Evolutionary conservation across 441 rosid species (phyloP), one percentile per base, ranked within the genome.

Genomic region (Gossypium lobatum): DNA sequence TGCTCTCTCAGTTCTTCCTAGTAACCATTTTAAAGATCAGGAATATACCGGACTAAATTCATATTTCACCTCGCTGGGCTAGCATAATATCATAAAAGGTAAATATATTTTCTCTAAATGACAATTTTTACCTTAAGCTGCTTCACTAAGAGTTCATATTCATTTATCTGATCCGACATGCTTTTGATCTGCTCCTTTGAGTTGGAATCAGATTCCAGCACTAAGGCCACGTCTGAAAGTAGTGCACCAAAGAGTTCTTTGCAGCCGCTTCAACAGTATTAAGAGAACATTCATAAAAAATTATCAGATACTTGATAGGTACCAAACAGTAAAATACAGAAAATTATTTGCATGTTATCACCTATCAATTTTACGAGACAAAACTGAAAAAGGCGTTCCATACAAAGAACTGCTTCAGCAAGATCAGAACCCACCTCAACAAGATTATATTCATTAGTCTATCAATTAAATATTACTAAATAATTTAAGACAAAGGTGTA

Each of bases 1-100:
- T 91, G 93, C 73, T 83, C 84, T 78, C 83, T 87, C 80, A 93
- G 46, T 67, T 90, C 96, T 52, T 87, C 89, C 98, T 91, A 79
- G 64, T 52, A 75, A 79, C 34, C 77, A 74, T 64, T 63, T 64
- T 72, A 66, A 73, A 34, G 59, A 61, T 74, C 26, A 14, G 21
- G 67, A 53, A 72, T 55, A 42, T 31, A 70, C 37, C 45, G 6
- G 58, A 18, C 70, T 63, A 75, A 65, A 67, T 39, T 72, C 61
- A 60, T 11, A 54, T 60, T 26, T n/a, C 69, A 48, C 31, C 60
- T 75, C 25, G 59, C 23, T 39, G 13, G 11, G 11, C 18, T 45
- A 3, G 7, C 65, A 70, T 45, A 75, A 70, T 31, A 75, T 0
- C 25, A 16, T 10, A 67, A 21, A 20, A 25, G 6, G 42, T 68